phyloP scores from a whole-genome alignment of 805 yeast genomes.

The Cyberlindnera mississippiensis region DNA sequence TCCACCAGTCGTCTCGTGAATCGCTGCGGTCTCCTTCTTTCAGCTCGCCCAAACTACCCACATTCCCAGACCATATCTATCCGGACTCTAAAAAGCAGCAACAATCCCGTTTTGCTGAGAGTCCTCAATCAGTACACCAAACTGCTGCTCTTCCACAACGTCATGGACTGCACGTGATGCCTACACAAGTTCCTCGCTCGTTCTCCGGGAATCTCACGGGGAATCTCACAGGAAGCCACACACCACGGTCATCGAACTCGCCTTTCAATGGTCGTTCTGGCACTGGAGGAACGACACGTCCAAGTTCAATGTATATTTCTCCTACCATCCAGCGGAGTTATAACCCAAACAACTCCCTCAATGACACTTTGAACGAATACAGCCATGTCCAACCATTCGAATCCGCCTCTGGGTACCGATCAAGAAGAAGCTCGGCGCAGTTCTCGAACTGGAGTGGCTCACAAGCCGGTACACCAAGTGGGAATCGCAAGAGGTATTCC shows the following conservation, averaged over 20 bases:
- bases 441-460: slow-evolving; percentile 6
- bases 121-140: not conserved
- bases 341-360: not conserved
- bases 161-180: slow-evolving; percentile 5
- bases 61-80: slow-evolving; percentile 2
- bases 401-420: not conserved
- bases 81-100: not conserved
- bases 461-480: slow-evolving; percentile 5
- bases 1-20: slow-evolving; percentile 4
- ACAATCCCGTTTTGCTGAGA: not conserved
- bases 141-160: not conserved
- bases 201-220: slow-evolving; percentile 8
- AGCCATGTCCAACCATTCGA: not conserved
- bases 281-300: slow-evolving; percentile 1
- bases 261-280: not conserved
- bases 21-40: slow-evolving; percentile 11
- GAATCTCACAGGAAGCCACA: not conserved
- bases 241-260: not conserved
- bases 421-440: slow-evolving; percentile 5
- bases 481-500: slow-evolving; percentile 20
- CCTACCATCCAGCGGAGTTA: not conserved
- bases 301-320: slow-evolving; percentile 8
- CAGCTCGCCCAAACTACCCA: slow-evolving; percentile 9
- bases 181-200: slow-evolving; percentile 17
- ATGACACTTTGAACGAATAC: slow-evolving; percentile 1